Base-by-base conservation (phyloP, 2,329 filamentous ascomycete species). In the Trichoderma guizhouense region DNA sequence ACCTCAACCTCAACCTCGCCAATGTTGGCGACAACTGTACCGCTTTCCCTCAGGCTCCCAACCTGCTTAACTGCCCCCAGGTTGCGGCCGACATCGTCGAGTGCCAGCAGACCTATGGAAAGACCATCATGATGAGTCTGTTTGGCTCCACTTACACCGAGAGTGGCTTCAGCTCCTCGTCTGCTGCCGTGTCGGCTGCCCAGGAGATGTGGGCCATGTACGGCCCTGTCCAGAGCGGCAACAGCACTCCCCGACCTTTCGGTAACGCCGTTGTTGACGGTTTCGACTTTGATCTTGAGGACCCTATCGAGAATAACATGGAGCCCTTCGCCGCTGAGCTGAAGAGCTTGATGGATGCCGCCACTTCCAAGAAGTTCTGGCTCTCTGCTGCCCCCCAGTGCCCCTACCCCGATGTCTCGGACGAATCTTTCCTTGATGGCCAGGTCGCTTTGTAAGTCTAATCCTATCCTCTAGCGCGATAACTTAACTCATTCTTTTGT, bases 221-320 rank as follows among this genome's bases (percentile, higher is more conserved):
- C 78, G 92, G 92, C 2, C 89, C 91, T 8, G 77, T 80, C 15
- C 77, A 79, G 55, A 76, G 80, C 14, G 82, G 80, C 34, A 83
- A 80, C 51, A 80, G 79, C 2, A 83, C 82, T 7, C 84, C 88
- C 70, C 88, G 92, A 12, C 92, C 92, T 1, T 94, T 94, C 78
- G 90, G 90, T 68, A 80, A 82, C 15, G 88, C 89, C 12, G 84
- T 88, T 6, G 82, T 94, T 53, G 91, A 94, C 78, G 92, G 92
- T 3, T 93, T 94, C 78, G 92, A 94, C 81, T 89, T 94, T 74
- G 92, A 94, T 79, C 90, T 94, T 73, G 92, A 94, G 81, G 84
- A 87, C 4, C 79, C 80, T 4, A 86, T 87, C 7, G 64, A 67
- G 12, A 79, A 80, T 58, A 90, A 92, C 81, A 89, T 91, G 82